A percentile compares a stretch with the other conserved stretches of the same genome.
These are phyloP conservation scores for Pichia sp. DNA, from an alignment of 1,139 yeast species.

Conservation along the genomic window DNA sequence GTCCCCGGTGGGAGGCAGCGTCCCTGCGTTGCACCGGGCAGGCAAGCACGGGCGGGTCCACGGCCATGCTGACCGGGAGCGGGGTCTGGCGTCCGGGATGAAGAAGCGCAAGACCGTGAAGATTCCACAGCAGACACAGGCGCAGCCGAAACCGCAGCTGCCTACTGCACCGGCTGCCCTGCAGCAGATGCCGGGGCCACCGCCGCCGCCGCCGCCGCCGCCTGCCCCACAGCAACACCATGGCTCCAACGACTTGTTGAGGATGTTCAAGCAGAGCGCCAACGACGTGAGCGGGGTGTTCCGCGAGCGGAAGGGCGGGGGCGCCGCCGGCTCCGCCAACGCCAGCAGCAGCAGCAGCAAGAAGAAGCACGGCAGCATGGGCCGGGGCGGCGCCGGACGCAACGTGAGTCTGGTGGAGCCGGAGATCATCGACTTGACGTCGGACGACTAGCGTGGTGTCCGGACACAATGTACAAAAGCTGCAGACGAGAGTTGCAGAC, in stretches of 20 bases:
- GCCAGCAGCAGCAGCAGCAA: not conserved
- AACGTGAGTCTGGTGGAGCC: not conserved
- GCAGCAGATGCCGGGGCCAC: not conserved
- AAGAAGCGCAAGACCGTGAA: not conserved
- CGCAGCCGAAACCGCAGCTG: no score
- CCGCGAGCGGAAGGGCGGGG: not conserved
- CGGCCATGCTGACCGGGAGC: not conserved
- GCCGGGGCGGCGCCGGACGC: not conserved
- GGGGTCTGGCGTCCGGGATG: not conserved
- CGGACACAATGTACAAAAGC: no score
- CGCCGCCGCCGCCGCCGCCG: not conserved
- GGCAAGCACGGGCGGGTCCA: not conserved
- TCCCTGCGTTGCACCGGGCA: not conserved
- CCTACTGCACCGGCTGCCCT: no score
- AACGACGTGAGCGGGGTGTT: slow-evolving; percentile 3
- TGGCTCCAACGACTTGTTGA: slow-evolving; percentile 6
- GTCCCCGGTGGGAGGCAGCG: no score
- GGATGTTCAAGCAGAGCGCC: slow-evolving; percentile 10
- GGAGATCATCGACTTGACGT: slow-evolving; percentile 17
- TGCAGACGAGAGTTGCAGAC: no score
- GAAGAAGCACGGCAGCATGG: not conserved
- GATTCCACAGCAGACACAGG: not conserved
- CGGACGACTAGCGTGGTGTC: slow-evolving; percentile 5
- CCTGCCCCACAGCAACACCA: not conserved
- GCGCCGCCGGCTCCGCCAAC: not conserved